Evolutionary conservation across 208 protist genomes (phyloP).

Genomic region (Entamoeba invadens): DNA sequence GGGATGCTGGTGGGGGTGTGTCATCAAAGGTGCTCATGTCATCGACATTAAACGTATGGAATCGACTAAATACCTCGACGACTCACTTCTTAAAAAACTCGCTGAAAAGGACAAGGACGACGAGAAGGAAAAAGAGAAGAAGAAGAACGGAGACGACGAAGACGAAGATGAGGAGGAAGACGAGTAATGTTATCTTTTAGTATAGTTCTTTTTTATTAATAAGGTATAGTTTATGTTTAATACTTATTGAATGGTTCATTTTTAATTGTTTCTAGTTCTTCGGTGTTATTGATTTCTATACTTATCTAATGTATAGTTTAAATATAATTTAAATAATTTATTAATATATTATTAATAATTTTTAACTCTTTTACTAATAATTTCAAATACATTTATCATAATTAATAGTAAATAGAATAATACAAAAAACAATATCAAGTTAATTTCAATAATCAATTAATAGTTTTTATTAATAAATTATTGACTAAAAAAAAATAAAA

Average conservation of each 20-base stretch:
- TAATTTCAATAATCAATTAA: no score
- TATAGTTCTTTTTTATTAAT: neutral
- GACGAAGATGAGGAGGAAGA: neutral
- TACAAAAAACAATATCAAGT: no score
- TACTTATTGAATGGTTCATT: neutral
- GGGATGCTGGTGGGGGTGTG: neutral
- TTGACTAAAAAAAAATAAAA: no score
- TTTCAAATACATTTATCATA: no score
- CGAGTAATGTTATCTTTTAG: neutral
- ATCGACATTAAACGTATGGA: neutral
- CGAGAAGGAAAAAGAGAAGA: neutral
- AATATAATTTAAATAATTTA: no score
- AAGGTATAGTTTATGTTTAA: neutral
- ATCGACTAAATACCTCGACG: neutral
- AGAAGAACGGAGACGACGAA: neutral
- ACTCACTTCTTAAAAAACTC: neutral
- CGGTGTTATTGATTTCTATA: no score
- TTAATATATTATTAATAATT: no score
- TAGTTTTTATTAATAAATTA: no score
- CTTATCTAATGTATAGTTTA: no score
- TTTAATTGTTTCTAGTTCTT: neutral
- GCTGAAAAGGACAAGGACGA: neutral
- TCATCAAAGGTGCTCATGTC: neutral
- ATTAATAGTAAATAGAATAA: no score
- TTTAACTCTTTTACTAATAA: no score